Base-by-base conservation (phyloP, 345 rosid species). In the Citrus inodora region DNA sequence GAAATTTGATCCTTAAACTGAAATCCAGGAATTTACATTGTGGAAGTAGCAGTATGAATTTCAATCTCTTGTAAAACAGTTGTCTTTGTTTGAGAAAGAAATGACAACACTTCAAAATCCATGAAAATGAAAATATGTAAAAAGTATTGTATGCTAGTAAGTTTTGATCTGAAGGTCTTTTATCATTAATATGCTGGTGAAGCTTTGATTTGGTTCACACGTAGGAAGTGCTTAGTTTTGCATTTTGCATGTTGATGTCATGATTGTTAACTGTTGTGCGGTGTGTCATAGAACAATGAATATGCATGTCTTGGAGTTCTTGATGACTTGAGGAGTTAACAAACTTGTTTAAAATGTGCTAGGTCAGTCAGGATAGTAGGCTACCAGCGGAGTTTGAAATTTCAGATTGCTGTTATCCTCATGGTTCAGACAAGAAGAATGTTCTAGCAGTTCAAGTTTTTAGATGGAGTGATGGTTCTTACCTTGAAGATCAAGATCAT, bases 381-480 rank as follows among this genome's bases (percentile, higher is more conserved):
- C 86, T 96, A 74, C 97, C 99, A 21, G 98, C 99, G 42, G 99
- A 96, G 86, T 96, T 96, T 84, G 99, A 96, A 87, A 91, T 96
- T 74, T 88, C 98, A n/a, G 95, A 91, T 74, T 86, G 87, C 83
- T 96, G 98, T 82, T 83, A 91, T 85, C 90, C 94, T 46, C 87
- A 84, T 83, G 89, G 83, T 80, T 88, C 95, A 22, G 90, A 87
- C 28, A 92, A 96, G 82, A 86, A 87, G 76, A 96, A 94, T 83
- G 90, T 94, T 85, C 86, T 96, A 70, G 98, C 99, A 21, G 97
- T 96, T 81, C 97, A 96, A 89, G 99, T 96, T 65, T 84, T 88
- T 82, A 92, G 99, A 90, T 96, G 99, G 99, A 92, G 99, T 87
- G 98, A 96, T 90, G 99, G 98, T 61, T 91, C 99, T 76, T 96